Base-by-base conservation (phyloP, 306 rosid genomes). In the Glycine soja region DNA sequence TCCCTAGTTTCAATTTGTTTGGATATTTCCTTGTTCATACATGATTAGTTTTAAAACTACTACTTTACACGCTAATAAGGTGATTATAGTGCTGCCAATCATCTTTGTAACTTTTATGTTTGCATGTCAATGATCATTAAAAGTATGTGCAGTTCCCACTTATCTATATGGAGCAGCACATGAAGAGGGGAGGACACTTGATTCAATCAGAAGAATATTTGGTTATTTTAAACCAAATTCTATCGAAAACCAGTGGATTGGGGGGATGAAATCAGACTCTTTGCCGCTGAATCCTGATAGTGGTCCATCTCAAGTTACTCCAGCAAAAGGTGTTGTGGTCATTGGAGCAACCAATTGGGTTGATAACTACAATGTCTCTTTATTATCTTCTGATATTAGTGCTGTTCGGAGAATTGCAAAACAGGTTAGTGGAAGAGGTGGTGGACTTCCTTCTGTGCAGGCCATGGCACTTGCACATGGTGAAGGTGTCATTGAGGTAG, bases 151-250 rank as follows among this genome's bases (percentile, higher is more conserved):
- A 94, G 97, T 91, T 38, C 92, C 99, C 58, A 89, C 91, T 47
- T 94, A 83, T 88, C 89, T 91, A 65, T 94, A 92, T 18, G 97
- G 97, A 77, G 97, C 97, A 61, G 96, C 94, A 47, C 91, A 92
- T 78, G 93, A 90, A 81, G 94, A 90, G 63, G 89, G 90, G 62
- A 88, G 88, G 83, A 87, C 85, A 42, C 96, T 93, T 45, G 97
- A 90, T 65, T 78, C 88, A 52, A 84, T 95, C 81, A 82, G 97
- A 91, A 88, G 98, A 86, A 85, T 54, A 54, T 81, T 93, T 54
- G 98, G 97, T 43, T 95, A 93, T 74, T 93, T 95, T 87, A 95
- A 87, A 80, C 97, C 99, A 12, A 95, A 89, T 79, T 87, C 89
- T 16, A 53, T 72, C 0, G 94, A 86, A 67, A 84, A 84, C 72